Evolutionary conservation across 495 filamentous ascomycete genomes (phyloP).

Genomic region (Talaromyces stipitatus): DNA sequence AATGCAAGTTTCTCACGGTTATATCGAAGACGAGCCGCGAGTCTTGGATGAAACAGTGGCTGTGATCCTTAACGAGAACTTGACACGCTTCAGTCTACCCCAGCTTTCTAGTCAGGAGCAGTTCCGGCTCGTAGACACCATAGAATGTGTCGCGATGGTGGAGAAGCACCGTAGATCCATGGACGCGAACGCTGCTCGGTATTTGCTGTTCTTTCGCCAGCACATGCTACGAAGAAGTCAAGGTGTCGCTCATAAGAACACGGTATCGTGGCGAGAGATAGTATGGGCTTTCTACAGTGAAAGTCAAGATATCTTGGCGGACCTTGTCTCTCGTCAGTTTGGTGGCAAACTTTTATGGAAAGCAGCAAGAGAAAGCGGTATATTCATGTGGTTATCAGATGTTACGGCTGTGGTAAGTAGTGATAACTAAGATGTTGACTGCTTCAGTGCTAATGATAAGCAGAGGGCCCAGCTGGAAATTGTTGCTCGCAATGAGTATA

Average conservation of each 20-base stretch:
- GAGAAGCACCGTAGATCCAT: slow-evolving; percentile 86
- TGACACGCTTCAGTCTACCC: slow-evolving; percentile 68
- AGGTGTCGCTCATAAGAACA: slow-evolving; percentile 49
- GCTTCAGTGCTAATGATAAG: slow-evolving; percentile 15
- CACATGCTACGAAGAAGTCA: slow-evolving; percentile 64
- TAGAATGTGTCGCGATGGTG: slow-evolving; percentile 81
- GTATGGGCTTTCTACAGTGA: slow-evolving; percentile 89
- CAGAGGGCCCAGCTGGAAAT: slow-evolving; percentile 77
- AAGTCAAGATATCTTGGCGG: slow-evolving; percentile 87
- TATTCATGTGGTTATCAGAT: slow-evolving; percentile 94
- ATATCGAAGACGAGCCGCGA: slow-evolving; percentile 52
- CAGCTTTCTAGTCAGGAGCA: slow-evolving; percentile 84
- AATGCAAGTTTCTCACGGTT: slow-evolving; percentile 45
- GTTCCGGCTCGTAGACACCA: slow-evolving; percentile 76
- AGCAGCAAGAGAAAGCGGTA: slow-evolving; percentile 74
- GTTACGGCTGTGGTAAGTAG: slow-evolving; percentile 60
- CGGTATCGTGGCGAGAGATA: slow-evolving; percentile 87
- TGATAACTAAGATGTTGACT: neutral
- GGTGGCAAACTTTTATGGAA: slow-evolving; percentile 75
- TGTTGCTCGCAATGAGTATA: slow-evolving; percentile 89
- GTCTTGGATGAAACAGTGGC: slow-evolving; percentile 69
- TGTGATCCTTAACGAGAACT: slow-evolving; percentile 61
- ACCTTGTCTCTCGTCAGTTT: slow-evolving; percentile 77
- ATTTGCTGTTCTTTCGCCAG: slow-evolving; percentile 83
- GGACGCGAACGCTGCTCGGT: slow-evolving; percentile 88